phyloP scores from a whole-genome alignment of 805 yeast species.

The Zygoascus ofunaensis region DNA sequence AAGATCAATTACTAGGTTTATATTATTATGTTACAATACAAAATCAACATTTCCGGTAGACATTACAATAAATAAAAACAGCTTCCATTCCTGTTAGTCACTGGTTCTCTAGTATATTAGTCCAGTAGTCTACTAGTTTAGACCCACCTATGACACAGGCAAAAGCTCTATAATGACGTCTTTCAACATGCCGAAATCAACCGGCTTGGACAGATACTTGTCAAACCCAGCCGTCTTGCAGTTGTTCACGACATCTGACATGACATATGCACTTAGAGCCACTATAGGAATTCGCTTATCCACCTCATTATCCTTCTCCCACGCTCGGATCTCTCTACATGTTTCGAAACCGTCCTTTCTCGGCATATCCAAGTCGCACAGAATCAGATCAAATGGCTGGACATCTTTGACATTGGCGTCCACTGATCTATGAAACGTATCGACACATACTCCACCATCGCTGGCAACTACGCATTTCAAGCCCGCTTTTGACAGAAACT shows the following conservation, averaged over 20 bases:
- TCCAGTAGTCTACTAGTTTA: too few relatives aligned
- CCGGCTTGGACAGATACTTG: conserved; percentile 27
- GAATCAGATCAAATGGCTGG: conserved; percentile 22
- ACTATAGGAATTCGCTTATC: conserved; percentile 22
- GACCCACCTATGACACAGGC: too few relatives aligned
- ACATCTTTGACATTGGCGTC: conserved; percentile 2
- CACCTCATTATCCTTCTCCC: conserved; percentile 19
- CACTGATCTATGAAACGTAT: conserved; percentile 13
- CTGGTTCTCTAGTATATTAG: background rate
- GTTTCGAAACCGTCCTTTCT: conserved; percentile 28
- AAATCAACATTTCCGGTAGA: too few relatives aligned
- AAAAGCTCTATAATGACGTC: conserved; percentile 13
- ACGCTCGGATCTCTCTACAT: conserved; percentile 25
- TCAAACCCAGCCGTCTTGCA: conserved; percentile 26
- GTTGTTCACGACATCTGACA: conserved; percentile 26
- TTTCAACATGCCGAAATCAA: conserved; percentile 22
- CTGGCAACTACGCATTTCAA: conserved; percentile 23
- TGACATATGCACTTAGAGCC: conserved; percentile 29
- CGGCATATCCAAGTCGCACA: conserved; percentile 31
- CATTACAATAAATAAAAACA: too few relatives aligned
- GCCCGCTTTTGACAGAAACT: conserved; percentile 25
- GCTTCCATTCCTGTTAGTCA: too few relatives aligned
- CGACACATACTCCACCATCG: conserved; percentile 27
- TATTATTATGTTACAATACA: too few relatives aligned
- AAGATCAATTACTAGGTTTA: too few relatives aligned